Conservation (phyloP, 768 basidiomycete species). For the Hysterangium stoloniferum region DNA sequence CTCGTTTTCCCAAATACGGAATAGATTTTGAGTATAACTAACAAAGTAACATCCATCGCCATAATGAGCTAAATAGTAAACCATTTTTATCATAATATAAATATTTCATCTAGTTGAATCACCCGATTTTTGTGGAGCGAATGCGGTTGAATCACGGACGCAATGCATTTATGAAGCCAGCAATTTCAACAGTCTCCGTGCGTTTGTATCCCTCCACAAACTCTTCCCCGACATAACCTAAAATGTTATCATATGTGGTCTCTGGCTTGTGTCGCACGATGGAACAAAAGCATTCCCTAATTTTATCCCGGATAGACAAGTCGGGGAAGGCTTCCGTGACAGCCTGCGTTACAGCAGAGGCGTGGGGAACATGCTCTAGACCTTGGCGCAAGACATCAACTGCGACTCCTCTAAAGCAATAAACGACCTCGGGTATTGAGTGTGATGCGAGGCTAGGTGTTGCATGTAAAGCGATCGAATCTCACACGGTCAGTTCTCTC, state of each 20-base stretch:
- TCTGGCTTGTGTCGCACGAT: background rate
- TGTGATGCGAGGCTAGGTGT: slow-evolving; percentile 1
- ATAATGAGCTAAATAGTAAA: too few species aligned
- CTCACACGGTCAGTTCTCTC: slow-evolving; percentile 5
- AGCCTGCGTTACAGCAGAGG: background rate
- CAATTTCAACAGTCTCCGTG: too few species aligned
- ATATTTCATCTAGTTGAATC: too few species aligned
- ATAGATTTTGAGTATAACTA: too few species aligned
- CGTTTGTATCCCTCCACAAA: background rate
- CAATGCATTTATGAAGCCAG: too few species aligned
- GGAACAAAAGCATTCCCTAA: background rate
- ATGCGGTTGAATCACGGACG: too few species aligned
- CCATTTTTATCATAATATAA: too few species aligned
- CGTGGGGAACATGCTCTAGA: background rate
- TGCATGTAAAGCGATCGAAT: slow-evolving; percentile 12
- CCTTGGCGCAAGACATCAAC: background rate
- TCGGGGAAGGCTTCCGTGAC: background rate
- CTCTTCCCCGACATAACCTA: background rate
- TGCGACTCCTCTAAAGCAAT: background rate
- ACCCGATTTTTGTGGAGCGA: too few species aligned
- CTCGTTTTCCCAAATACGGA: too few species aligned
- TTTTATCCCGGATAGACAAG: background rate
- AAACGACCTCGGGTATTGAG: background rate
- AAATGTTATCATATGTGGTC: background rate
- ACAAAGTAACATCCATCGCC: too few species aligned